Evolutionary conservation across 2,329 filamentous ascomycete species (phyloP).

Genomic region (Aspergillus pseudoterreus): DNA sequence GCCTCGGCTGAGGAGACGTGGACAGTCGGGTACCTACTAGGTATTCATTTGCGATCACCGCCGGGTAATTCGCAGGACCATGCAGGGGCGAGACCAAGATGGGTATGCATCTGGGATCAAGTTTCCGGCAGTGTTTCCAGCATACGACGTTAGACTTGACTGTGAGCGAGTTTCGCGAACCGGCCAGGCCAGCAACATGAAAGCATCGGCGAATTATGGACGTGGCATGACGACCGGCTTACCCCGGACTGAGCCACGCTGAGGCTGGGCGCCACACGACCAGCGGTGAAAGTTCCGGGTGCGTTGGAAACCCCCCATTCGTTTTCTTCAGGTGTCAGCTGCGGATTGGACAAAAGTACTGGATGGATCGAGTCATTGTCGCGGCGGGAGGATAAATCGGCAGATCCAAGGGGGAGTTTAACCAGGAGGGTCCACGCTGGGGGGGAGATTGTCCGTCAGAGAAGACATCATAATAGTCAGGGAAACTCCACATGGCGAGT

Average conservation of each 20-base stretch:
- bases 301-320: background rate
- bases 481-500: too few relatives aligned
- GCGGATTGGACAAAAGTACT: background rate
- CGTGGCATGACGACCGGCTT: background rate
- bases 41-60: background rate
- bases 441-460: too few relatives aligned
- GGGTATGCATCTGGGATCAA: background rate
- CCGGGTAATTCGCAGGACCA: background rate
- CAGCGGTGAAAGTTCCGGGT: background rate
- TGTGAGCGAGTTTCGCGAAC: too few relatives aligned
- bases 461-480: too few relatives aligned
- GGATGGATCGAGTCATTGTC: background rate
- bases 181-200: background rate
- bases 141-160: background rate
- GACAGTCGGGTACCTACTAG: background rate
- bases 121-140: background rate
- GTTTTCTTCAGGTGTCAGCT: too few relatives aligned
- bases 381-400: background rate
- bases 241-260: constrained; percentile 13
- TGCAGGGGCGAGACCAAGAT: background rate
- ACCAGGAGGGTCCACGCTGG: too few relatives aligned
- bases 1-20: background rate
- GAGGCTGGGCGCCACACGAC: constrained; percentile 1
- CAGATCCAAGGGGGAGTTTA: background rate
- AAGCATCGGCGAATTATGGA: background rate